Base-by-base conservation (phyloP, 371 early-diverging fungal species). In the Rhizopus delemar region DNA sequence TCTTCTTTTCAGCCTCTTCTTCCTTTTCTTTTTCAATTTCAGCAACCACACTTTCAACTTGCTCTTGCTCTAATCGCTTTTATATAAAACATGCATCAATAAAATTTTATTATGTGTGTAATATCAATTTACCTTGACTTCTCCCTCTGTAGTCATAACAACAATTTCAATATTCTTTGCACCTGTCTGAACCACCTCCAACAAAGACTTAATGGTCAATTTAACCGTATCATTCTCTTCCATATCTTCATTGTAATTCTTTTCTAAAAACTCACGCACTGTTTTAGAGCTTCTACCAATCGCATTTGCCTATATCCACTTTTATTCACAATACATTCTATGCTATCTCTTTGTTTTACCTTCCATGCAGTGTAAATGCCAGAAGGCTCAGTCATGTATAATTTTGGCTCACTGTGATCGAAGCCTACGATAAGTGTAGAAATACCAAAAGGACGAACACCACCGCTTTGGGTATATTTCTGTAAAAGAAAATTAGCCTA, bases 321-420 rank as follows among this genome's bases (percentile, higher is more conserved):
- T 46, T 6, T 8, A 28, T 41, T 28, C 48, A 56, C 16, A 46
- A 38, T 22, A 7, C 13, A 3, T 53, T 39, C 35, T 64, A 56
- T 81, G 91, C 90, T 75, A 70, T n/a, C 15, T 5, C 13, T 8
- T 81, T 63, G 46, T 13, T 70, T 74, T 69, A 84, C 88, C 84
- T 93, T 95, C 96, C 99, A 99, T 65, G 95, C 95, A 54, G 97
- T 91, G 77, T 95, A 99, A 66, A 98, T 99, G 54, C 99, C 99
- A 49, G 99, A 96, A 12, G 99, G 99, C 65, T 99, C 99, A 16
- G 99, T 97, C 80, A 98, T 93, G 84, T 93, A 99, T 60, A 99
- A 88, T 70, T 90, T 89, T 36, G 99, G 98, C n/a, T 80, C 82
- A 65, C 89, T 86, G 71, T 90, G 88, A 60, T 90, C 87, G 66